Evolutionary conservation across 2,329 filamentous ascomycete species (phyloP), one percentile per base, ranked within the genome.

Genomic region (Ascomycota sp.): DNA sequence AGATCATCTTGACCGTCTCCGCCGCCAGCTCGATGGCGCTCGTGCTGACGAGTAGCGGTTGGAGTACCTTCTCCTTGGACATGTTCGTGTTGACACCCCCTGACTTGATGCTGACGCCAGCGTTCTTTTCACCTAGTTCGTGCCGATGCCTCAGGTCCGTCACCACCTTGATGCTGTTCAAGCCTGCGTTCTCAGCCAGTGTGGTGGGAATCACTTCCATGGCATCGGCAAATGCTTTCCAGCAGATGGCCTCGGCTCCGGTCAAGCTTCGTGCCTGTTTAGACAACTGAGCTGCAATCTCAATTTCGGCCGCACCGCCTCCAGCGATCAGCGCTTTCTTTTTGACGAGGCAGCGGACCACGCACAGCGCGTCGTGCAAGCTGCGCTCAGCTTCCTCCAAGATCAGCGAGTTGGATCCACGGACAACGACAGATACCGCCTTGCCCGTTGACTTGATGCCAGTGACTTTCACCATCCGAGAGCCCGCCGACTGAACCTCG

Each of bases 251-350:
- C 54, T 98, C 89, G 5, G 89, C 94, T 35, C 91, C 91, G 1
- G 75, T 75, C 35, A 94, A 64, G 43, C 75, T 73, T 40, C 85
- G 78, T 7, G 86, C 72, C 47, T 80, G 77, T 55, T 80, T 76
- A 33, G 77, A 72, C 22, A 98, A 69, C 46, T 81, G 69, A 32
- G 89, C 78, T 15, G 89, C 81, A 43, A 98, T 86, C 57, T 95
- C 85, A 45, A 95, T 91, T 56, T 98, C 89, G 19, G 89, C 81
- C 2, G 89, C 89, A 50, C 89, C 89, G 46, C 89, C 89, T 53
- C 89, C 89, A 10, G 91, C 86, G 44, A 98, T 92, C 33, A 98
- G 70, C n/a, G 89, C 89, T 61, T 91, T 92, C 72, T 95, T 98
- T 73, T 98, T 98, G 42, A 98, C 89, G 36, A 98, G 60, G 50